These are phyloP conservation scores for Carex littledalei DNA, from an alignment of 176 grass and related monocot genomes.

Conservation along the genomic window DNA sequence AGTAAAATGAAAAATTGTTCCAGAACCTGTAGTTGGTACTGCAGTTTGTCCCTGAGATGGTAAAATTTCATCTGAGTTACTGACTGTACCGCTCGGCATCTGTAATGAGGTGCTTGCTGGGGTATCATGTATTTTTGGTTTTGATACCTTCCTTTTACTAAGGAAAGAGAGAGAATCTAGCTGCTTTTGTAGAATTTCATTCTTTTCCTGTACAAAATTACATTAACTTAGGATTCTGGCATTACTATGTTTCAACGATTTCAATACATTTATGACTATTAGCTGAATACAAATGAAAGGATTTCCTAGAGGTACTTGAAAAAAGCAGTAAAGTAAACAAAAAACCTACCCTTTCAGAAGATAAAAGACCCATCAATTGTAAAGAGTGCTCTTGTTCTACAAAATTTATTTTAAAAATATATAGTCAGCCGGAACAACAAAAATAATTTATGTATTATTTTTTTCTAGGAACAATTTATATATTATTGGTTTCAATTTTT, in stretches of 20 bases:
- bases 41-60: slow-evolving; percentile 32
- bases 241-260: not conserved
- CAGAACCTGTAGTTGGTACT: slow-evolving; percentile 52
- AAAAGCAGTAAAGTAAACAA: not conserved
- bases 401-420: slow-evolving; percentile 20
- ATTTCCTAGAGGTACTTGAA: not conserved
- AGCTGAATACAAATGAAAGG: not conserved
- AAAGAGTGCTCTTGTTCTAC: slow-evolving; percentile 54
- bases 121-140: slow-evolving; percentile 47
- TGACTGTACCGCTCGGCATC: slow-evolving; percentile 15
- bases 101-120: slow-evolving; percentile 35
- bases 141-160: slow-evolving; percentile 77
- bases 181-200: slow-evolving; percentile 70
- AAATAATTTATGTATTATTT: not conserved
- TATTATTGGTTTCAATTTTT: not conserved
- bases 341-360: slow-evolving; percentile 63
- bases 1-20: not conserved
- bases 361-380: slow-evolving; percentile 47
- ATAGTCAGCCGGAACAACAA: not conserved
- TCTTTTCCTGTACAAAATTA: slow-evolving; percentile 57
- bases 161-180: slow-evolving; percentile 87
- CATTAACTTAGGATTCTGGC: not conserved
- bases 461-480: not conserved
- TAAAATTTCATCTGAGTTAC: slow-evolving; percentile 35
- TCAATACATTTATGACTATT: not conserved